These are phyloP conservation scores for Zymoseptoria passerinii DNA, from an alignment of 2,329 filamentous ascomycete genomes.

Conservation along the genomic window DNA sequence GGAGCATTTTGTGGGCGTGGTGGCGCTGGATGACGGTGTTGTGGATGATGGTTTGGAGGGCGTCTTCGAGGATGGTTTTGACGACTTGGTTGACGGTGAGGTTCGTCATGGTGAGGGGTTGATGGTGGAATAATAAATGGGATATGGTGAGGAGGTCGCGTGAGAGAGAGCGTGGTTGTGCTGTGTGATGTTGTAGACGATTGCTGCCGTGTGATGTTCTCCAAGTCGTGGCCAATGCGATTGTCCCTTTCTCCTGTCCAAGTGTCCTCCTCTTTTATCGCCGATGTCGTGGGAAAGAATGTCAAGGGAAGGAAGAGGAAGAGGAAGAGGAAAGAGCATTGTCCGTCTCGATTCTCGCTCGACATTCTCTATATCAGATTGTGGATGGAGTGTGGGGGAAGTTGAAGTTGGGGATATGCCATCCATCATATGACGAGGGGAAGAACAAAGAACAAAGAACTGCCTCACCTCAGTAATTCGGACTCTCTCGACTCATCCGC, in stretches of 20 bases:
- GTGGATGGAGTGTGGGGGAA: no score
- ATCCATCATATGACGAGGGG: no score
- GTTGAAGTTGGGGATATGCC: no score
- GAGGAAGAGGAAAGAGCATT: no score
- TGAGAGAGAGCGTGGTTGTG: not conserved
- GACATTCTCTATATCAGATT: not conserved
- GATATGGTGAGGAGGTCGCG: not conserved
- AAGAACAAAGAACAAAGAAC: no score
- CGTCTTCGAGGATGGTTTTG: conserved; percentile 62
- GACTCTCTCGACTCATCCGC: no score
- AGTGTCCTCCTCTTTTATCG: not conserved
- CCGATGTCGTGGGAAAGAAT: not conserved
- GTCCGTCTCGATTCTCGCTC: not conserved
- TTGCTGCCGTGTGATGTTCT: not conserved
- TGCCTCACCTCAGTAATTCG: no score
- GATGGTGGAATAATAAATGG: not conserved
- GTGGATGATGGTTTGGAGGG: conserved; percentile 68
- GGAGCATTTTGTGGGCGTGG: conserved; percentile 68
- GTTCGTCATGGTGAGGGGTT: not conserved
- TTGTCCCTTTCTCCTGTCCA: not conserved
- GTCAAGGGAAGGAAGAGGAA: no score
- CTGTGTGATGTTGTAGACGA: not conserved
- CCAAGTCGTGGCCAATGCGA: not conserved
- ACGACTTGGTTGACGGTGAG: conserved; percentile 30
- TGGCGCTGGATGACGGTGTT: conserved; percentile 67